These are phyloP conservation scores for Pythium dissotocum DNA, from an alignment of 352 stramenopile species.

Conservation along the genomic window DNA sequence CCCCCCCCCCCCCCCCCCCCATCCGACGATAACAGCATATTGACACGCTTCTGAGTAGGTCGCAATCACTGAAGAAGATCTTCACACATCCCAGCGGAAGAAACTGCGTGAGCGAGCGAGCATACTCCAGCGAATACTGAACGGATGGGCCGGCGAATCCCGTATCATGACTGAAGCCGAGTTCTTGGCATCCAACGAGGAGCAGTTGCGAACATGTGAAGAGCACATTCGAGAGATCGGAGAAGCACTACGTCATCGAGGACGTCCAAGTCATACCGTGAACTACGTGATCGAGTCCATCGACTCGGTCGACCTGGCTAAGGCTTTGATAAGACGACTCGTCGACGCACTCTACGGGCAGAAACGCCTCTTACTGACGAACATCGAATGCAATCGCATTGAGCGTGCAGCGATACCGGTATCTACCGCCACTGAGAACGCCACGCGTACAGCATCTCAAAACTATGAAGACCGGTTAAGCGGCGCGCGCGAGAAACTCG, in stretches of 20 bases:
- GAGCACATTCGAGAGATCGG: slow-evolving; percentile 59
- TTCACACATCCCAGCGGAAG: slow-evolving; percentile 42
- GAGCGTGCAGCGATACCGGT: background rate
- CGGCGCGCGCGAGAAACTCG: slow-evolving; percentile 2
- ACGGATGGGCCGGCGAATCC: slow-evolving; percentile 20
- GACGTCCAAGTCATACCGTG: slow-evolving; percentile 9
- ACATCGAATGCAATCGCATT: slow-evolving; percentile 4
- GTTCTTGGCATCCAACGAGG: slow-evolving; percentile 55
- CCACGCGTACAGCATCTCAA: background rate
- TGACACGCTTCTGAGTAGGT: slow-evolving; percentile 26
- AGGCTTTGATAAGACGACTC: slow-evolving; percentile 48
- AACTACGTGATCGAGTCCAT: slow-evolving; percentile 43
- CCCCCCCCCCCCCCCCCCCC: too few relatives aligned
- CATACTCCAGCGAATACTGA: slow-evolving; percentile 51
- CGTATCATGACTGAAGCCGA: slow-evolving; percentile 42
- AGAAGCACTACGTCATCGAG: slow-evolving; percentile 35
- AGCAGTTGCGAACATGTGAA: slow-evolving; percentile 55
- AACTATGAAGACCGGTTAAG: slow-evolving; percentile 11
- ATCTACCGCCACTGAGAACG: background rate
- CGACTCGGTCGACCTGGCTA: slow-evolving; percentile 42
- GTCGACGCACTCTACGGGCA: slow-evolving; percentile 56
- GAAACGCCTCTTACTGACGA: slow-evolving; percentile 28
- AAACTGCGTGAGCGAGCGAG: slow-evolving; percentile 50
- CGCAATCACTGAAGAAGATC: slow-evolving; percentile 54
- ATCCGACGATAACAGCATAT: background rate